Conservation (phyloP, 2,329 filamentous ascomycete genomes). For the Aspergillus tubingensis region DNA sequence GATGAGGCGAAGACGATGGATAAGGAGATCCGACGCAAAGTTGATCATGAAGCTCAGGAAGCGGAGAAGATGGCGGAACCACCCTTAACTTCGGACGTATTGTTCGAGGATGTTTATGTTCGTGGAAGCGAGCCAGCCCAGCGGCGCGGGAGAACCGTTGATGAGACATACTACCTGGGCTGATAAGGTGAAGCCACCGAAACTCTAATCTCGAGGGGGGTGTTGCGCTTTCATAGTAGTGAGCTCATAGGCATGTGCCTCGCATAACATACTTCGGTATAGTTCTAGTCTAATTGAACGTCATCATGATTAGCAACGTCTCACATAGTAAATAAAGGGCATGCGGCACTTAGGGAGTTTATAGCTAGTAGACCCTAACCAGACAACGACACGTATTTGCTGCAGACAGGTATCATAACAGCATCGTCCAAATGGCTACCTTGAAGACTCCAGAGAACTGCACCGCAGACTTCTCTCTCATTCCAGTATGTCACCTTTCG, state of each 20-base stretch:
- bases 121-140: conserved; percentile 79
- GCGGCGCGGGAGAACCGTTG: conserved; percentile 78
- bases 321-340: not conserved
- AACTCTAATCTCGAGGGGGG: not conserved
- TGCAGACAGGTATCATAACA: not conserved
- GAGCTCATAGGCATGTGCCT: conserved; percentile 7
- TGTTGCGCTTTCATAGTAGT: conserved; percentile 2
- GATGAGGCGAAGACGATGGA: conserved; percentile 92
- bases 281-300: not conserved
- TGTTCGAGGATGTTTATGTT: conserved; percentile 94
- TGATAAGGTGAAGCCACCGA: not conserved
- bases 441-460: conserved; percentile 65
- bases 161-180: conserved; percentile 79
- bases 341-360: not conserved
- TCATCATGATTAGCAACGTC: not conserved
- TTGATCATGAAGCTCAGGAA: conserved; percentile 81
- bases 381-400: not conserved
- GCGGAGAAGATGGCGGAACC: conserved; percentile 85
- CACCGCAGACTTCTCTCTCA: conserved; percentile 83
- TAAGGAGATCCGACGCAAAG: conserved; percentile 80
- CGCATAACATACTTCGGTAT: not conserved
- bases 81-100: conserved; percentile 72
- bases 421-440: conserved; percentile 15
- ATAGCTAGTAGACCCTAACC: not conserved
- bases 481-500: conserved; percentile 52